Conservation (phyloP, 2,329 filamentous ascomycete genomes). For the Colletotrichum echinochloae region DNA sequence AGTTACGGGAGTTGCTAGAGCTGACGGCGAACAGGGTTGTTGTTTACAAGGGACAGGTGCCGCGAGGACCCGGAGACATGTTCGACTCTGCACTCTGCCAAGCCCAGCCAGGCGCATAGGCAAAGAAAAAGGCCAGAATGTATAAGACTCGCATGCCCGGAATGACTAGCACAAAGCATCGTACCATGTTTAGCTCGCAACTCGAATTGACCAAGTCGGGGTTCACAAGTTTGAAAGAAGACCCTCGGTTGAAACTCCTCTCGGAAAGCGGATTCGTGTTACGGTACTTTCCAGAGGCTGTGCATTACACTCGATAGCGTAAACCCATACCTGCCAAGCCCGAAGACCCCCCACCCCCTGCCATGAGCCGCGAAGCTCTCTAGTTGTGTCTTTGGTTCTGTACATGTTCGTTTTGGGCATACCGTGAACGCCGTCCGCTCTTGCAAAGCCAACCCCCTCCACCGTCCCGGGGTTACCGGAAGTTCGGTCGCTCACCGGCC, state of each 20-base stretch:
- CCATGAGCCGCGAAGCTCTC: neutral
- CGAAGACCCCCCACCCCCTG: neutral
- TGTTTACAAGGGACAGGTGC: neutral
- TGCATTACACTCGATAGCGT: neutral
- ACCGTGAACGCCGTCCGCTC: neutral
- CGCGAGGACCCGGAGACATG: too few relatives aligned
- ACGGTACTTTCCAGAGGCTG: neutral
- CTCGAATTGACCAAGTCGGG: neutral
- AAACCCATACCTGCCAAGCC: neutral
- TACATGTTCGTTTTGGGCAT: conserved; percentile 26
- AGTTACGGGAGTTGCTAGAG: neutral
- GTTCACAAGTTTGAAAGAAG: too few relatives aligned
- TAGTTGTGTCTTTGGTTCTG: neutral
- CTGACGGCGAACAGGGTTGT: neutral
- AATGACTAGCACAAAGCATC: neutral
- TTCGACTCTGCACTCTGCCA: neutral
- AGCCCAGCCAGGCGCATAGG: too few relatives aligned
- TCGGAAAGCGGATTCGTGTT: neutral
- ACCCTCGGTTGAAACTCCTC: neutral
- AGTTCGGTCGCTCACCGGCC: conserved; percentile 37
- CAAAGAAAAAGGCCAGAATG: neutral
- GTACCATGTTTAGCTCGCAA: neutral
- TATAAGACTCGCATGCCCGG: neutral
- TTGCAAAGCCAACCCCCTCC: neutral
- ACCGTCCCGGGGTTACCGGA: neutral